Base-by-base conservation (phyloP, 805 yeast genomes). In the Yamadazyma laniorum region DNA sequence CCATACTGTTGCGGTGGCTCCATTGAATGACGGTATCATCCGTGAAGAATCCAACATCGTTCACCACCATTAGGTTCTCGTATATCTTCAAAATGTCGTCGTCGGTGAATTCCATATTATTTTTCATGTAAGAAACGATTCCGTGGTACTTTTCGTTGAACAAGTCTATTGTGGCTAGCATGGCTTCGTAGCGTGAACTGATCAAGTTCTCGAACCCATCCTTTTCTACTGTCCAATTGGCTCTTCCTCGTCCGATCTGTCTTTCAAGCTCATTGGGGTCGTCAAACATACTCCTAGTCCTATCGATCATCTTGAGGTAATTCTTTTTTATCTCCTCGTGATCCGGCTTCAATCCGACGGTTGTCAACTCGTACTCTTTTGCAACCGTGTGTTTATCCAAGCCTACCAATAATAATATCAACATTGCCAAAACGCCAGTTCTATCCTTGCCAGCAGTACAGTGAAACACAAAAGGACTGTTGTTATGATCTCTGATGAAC, bases 391-490 rank as follows among this genome's bases (percentile, higher is more conserved):
- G 75, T 9, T 70, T 67, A 43, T 82, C 87, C 3, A 86, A 85
- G 0, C 85, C 90, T 4, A 75, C 61, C 6, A 85, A 55, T 14
- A 78, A 61, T 31, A 86, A 65, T 4, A 86, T 64, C 43, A 87
- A 56, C 79, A 87, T 84, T 2, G 81, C 74, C 46, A 84, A 55
- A 11, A 85, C 69, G 0, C 95, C 95, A 0, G 95, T 86, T 30
- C 95, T 72, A 55, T 87, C 95, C 56, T 86, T 87, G 2, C 95
- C 95, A 1, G 91, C 91, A 3, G 90, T 77, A 60, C 95, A 87
- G 54, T 85, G 91, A 57, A 80, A 77, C 7, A 82, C 59, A 41
- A 87, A 61, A 6, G 70, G 66, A 2, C 32, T 29, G 14, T 50
- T 43, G 2, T 76, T 73, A 15, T 61, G 64, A 40, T 82, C 86